Evolutionary conservation across 441 rosid species (phyloP).

Genomic region (Aquilaria agallochum): DNA sequence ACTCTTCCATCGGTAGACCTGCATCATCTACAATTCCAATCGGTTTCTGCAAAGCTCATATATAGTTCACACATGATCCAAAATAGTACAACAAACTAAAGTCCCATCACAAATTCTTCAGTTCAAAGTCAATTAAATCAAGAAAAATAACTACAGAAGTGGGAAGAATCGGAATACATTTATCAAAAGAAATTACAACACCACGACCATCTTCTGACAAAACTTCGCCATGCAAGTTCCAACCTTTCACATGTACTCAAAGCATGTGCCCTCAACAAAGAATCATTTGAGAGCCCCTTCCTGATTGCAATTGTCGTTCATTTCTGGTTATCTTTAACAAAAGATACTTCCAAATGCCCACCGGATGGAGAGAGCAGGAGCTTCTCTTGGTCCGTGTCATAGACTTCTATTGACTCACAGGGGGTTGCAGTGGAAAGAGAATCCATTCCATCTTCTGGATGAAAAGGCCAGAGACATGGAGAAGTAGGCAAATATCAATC

Average conservation of each 20-base stretch:
- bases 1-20: too few relatives aligned
- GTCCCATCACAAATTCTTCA: too few relatives aligned
- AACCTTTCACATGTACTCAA: constrained; percentile 7
- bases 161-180: not conserved
- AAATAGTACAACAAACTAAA: too few relatives aligned
- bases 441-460: constrained; percentile 35
- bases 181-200: constrained; percentile 14
- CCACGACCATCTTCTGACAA: not conserved
- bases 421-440: constrained; percentile 34
- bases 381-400: constrained; percentile 50
- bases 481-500: not conserved
- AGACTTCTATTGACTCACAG: constrained; percentile 36
- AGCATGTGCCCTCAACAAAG: constrained; percentile 7
- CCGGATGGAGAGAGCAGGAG: constrained; percentile 39
- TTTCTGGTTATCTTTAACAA: constrained; percentile 40
- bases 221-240: constrained; percentile 4
- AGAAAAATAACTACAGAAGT: not conserved
- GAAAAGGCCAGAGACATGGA: constrained; percentile 2
- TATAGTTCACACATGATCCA: too few relatives aligned
- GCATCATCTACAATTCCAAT: too few relatives aligned
- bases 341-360: constrained; percentile 37
- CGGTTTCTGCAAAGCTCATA: too few relatives aligned
- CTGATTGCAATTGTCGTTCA: constrained; percentile 15
- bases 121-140: not conserved
- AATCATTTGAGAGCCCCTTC: not conserved